A percentile compares a stretch with the other conserved stretches of the same genome.
Evolutionary conservation across 2,329 filamentous ascomycete genomes (phyloP).

Genomic region (Calonectria leucothoes): DNA sequence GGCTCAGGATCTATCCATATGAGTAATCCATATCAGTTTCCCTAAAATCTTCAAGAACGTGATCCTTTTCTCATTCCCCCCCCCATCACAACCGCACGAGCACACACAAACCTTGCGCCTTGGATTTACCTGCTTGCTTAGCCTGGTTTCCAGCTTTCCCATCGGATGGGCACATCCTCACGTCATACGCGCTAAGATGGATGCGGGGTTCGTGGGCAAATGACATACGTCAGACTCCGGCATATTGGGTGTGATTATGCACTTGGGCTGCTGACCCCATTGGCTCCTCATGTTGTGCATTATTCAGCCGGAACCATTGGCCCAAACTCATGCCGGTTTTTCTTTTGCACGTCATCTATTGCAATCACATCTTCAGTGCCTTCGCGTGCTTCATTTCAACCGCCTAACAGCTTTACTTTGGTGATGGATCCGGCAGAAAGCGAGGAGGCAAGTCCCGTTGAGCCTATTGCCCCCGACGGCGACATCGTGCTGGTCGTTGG

Average conservation of each 20-base stretch:
- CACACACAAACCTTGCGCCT: neutral
- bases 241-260: neutral
- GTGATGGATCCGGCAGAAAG: neutral
- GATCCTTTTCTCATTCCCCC: too few relatives aligned
- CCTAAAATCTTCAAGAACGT: too few relatives aligned
- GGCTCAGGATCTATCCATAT: too few relatives aligned
- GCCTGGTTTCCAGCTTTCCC: neutral
- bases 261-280: neutral
- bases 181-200: neutral
- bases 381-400: neutral
- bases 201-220: neutral
- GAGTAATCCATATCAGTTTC: too few relatives aligned
- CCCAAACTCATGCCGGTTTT: neutral
- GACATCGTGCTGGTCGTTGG: neutral
- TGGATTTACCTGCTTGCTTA: neutral
- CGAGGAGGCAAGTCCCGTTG: neutral
- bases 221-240: neutral
- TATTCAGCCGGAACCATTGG: neutral
- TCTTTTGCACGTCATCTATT: neutral
- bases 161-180: neutral
- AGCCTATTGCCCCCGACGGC: neutral
- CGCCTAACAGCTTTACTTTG: neutral
- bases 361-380: neutral
- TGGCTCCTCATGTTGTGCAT: neutral
- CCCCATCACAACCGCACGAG: too few relatives aligned